phyloP scores from a whole-genome alignment of 176 grass and related monocot species.

The Lolium multiflorum region DNA sequence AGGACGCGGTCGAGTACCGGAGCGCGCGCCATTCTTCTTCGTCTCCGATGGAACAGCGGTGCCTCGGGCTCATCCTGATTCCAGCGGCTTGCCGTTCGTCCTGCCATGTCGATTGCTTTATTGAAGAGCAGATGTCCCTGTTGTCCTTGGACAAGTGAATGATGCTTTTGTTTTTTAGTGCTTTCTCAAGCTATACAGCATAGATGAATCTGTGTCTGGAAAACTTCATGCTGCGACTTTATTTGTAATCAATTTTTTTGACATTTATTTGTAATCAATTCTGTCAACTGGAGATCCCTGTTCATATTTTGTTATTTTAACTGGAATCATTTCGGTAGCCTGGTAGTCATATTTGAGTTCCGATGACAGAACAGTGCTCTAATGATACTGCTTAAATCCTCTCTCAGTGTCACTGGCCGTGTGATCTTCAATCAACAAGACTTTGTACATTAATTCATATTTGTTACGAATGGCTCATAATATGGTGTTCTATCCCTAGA shows the following conservation, averaged over 20 bases:
- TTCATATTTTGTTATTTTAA: conserved; percentile 8
- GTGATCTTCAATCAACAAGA: conserved; percentile 2
- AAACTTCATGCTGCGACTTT: not conserved
- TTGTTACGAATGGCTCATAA: too few relatives aligned
- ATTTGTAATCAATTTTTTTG: not conserved
- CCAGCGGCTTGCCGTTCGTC: conserved; percentile 75
- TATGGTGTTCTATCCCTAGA: too few relatives aligned
- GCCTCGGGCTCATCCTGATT: conserved; percentile 89
- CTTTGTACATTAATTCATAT: not conserved
- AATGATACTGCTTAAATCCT: not conserved
- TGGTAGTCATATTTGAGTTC: not conserved
- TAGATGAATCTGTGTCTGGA: conserved; percentile 22
- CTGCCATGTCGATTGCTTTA: conserved; percentile 80
- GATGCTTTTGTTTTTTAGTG: not conserved
- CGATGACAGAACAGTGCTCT: too few relatives aligned
- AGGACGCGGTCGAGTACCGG: conserved; percentile 88
- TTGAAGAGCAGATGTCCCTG: conserved; percentile 80
- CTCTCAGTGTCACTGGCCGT: not conserved
- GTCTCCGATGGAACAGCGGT: conserved; percentile 63
- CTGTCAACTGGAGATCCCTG: not conserved
- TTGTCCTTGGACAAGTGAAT: conserved; percentile 62
- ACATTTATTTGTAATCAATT: not conserved
- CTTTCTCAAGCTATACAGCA: not conserved
- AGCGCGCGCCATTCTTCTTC: conserved; percentile 38
- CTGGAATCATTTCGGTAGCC: not conserved